Evolutionary conservation across 2,329 filamentous ascomycete genomes (phyloP), one percentile per base, ranked within the genome.

Genomic region (Scleromitrula shiraiana): DNA sequence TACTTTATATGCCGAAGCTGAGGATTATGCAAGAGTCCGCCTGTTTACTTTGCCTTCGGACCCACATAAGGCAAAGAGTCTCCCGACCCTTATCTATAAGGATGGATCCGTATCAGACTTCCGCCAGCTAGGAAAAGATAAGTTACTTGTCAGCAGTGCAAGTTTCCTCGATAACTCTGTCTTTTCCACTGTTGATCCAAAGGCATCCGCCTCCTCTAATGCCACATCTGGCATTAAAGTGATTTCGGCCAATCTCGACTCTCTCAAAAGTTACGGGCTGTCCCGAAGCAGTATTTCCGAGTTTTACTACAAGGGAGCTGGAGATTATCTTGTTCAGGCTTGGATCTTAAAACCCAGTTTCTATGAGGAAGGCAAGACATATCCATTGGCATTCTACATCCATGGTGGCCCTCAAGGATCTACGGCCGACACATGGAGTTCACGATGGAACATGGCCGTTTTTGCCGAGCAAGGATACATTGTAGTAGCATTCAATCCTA

Each of bases 381-480:
- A 90, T 58, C 87, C 87, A 0, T 71, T 93, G 2, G 77, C 83
- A 1, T 81, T 88, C 59, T 69, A 88, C 39, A 83, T 93, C 53
- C 88, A 94, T 59, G 88, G 88, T 46, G 88, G 88, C 0, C 88
- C 88, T 0, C 85, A 91, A 62, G 78, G 81, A 17, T 78, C 85
- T 0, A 90, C 85, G 83, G 68, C 66, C 29, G 83, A 93, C 60
- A 71, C 75, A 24, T 94, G 88, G 86, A 83, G 76, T 64, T 87
- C 82, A 3, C 74, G 87, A 17, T 94, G 88, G 88, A 93, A 93
- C 62, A 82, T 84, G 2, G 85, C 84, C 52, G 75, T 90, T 10
- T 91, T 87, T 60, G 86, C 88, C 5, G 86, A 93, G 64, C 85
- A 90, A 66, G 88, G 88, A 37, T 94, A 90, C 62, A 75, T 93